Conservation (phyloP, 2,329 filamentous ascomycete genomes). For the Paraphaeosphaeria sporulosa region DNA sequence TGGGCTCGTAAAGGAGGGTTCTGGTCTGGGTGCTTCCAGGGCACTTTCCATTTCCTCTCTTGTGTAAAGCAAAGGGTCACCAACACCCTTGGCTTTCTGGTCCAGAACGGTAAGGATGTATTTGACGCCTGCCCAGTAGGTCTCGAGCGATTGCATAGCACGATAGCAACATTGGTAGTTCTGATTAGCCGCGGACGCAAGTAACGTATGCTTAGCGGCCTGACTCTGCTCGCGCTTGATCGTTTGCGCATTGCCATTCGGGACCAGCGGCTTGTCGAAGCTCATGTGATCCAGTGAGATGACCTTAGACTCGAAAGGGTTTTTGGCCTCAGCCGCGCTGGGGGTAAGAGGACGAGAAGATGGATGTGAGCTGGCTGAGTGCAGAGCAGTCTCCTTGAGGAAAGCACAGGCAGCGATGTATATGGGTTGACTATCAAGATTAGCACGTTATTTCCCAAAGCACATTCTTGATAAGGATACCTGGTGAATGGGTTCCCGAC, state of each 20-base stretch:
- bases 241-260: slow-evolving; percentile 21
- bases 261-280: slow-evolving; percentile 20
- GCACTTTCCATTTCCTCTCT: slow-evolving; percentile 80
- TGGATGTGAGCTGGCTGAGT: slow-evolving; percentile 68
- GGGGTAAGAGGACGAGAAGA: slow-evolving; percentile 67
- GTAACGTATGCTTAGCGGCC: slow-evolving; percentile 73
- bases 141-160: slow-evolving; percentile 79
- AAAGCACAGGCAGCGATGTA: slow-evolving; percentile 92
- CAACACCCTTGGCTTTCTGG: slow-evolving; percentile 86
- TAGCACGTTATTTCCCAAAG: slow-evolving; percentile 15
- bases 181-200: slow-evolving; percentile 82
- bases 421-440: slow-evolving; percentile 74
- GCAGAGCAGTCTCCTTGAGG: slow-evolving; percentile 79
- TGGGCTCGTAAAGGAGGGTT: slow-evolving; percentile 59
- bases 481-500: slow-evolving; percentile 85
- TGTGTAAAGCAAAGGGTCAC: slow-evolving; percentile 73
- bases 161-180: slow-evolving; percentile 90
- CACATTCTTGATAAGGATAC: slow-evolving; percentile 24
- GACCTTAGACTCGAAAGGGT: slow-evolving; percentile 49
- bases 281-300: slow-evolving; percentile 34
- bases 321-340: slow-evolving; percentile 11
- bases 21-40: slow-evolving; percentile 61
- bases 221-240: slow-evolving; percentile 49
- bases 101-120: slow-evolving; percentile 88
- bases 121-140: slow-evolving; percentile 85